A percentile compares a stretch with the other conserved stretches of the same genome.
Evolutionary conservation across 495 filamentous ascomycete species (phyloP).

Genomic region (Corynascus novoguineensis): DNA sequence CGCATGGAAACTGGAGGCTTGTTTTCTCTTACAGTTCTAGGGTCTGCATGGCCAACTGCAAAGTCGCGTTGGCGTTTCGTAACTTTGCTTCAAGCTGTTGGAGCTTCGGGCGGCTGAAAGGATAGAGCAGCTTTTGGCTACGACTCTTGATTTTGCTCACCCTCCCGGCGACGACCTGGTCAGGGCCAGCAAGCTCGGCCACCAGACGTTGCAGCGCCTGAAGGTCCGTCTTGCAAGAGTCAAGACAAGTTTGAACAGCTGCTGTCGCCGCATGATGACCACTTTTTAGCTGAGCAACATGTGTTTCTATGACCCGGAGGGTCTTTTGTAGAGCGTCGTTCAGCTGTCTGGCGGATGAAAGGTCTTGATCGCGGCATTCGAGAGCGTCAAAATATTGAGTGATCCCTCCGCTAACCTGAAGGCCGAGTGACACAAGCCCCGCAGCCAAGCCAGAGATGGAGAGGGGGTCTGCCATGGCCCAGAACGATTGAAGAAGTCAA

Average conservation of each 20-base stretch:
- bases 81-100: not conserved
- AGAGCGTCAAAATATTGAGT: not conserved
- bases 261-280: not conserved
- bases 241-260: not conserved
- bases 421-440: not conserved
- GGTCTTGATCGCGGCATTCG: not conserved
- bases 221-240: not conserved
- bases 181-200: not conserved
- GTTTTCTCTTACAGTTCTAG: not conserved
- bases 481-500: too few relatives aligned
- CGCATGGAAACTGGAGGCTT: not conserved
- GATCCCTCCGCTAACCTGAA: not conserved
- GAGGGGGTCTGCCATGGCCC: not conserved
- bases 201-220: not conserved
- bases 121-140: not conserved
- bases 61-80: not conserved
- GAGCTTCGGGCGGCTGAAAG: not conserved
- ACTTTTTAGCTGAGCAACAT: not conserved
- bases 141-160: not conserved
- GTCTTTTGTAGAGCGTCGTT: not conserved
- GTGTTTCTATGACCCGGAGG: not conserved
- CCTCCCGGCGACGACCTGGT: not conserved
- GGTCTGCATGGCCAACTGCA: not conserved
- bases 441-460: constrained; percentile 1
- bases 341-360: not conserved